Conservation (phyloP, 495 filamentous ascomycete species). For the Podospora didyma region DNA sequence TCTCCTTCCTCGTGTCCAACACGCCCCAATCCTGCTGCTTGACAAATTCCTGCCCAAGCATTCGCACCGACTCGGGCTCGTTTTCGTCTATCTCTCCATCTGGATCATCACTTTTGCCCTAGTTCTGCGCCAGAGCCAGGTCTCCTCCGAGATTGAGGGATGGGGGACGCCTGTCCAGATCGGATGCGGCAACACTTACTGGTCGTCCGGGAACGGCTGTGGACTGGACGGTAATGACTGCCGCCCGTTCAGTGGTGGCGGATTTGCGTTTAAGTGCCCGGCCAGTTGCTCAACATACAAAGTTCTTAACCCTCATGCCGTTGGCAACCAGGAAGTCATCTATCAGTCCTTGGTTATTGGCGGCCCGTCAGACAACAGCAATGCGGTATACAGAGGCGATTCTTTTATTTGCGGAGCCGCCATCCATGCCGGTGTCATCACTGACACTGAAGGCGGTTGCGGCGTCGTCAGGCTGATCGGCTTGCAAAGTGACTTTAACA, state of each 20-base stretch:
- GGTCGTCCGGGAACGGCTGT: conserved; percentile 68
- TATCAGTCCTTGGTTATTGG: conserved; percentile 74
- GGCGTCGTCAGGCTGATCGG: conserved; percentile 58
- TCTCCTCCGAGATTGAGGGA: conserved; percentile 61
- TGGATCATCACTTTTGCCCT: conserved; percentile 73
- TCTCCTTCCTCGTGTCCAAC: conserved; percentile 64
- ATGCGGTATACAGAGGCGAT: conserved; percentile 69
- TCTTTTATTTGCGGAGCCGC: conserved; percentile 80
- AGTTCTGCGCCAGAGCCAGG: conserved; percentile 60
- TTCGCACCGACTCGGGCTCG: conserved; percentile 53
- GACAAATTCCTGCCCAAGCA: conserved; percentile 60
- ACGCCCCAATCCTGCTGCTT: conserved; percentile 60
- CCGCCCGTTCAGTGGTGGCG: conserved; percentile 69
- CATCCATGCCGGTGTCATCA: conserved; percentile 71
- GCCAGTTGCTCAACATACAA: conserved; percentile 64
- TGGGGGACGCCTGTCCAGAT: conserved; percentile 64
- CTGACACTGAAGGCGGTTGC: conserved; percentile 67
- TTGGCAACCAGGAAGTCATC: conserved; percentile 67
- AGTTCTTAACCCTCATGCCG: conserved; percentile 66
- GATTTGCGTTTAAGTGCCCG: conserved; percentile 74
- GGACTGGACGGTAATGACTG: conserved; percentile 77
- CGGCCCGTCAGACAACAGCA: conserved; percentile 48
- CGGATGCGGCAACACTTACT: conserved; percentile 61
- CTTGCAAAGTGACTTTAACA: conserved; percentile 56
- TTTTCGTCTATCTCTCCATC: conserved; percentile 57